Evolutionary conservation across 306 rosid genomes (phyloP).

Genomic region (Lagenaria siceraria): DNA sequence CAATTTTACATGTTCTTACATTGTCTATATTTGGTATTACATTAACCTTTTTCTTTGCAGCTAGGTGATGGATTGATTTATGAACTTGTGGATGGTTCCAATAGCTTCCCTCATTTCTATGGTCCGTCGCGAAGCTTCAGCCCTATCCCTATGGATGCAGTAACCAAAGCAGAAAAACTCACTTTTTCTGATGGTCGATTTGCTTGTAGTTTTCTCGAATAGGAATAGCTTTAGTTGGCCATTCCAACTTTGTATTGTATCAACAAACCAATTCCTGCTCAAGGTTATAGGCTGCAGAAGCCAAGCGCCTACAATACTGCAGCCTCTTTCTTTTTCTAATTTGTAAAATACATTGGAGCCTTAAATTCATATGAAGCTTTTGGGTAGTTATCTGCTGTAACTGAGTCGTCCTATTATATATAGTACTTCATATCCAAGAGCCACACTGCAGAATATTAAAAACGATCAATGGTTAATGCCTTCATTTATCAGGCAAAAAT

Average conservation of each 20-base stretch:
- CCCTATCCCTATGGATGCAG: constrained; percentile 50
- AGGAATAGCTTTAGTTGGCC: constrained; percentile 9
- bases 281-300: not conserved
- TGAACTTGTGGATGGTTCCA: constrained; percentile 55
- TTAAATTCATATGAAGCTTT: not conserved
- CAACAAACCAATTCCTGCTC: not conserved
- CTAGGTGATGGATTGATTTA: constrained; percentile 78
- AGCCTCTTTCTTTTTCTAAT: not conserved
- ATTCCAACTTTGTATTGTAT: not conserved
- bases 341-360: not conserved
- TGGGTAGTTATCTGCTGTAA: not conserved
- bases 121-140: constrained; percentile 68
- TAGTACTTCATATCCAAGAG: not conserved
- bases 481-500: not conserved
- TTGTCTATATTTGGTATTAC: not conserved
- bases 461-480: not conserved
- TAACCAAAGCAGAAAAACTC: constrained; percentile 61
- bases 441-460: not conserved
- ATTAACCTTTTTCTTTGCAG: constrained; percentile 25
- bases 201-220: constrained; percentile 48
- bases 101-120: constrained; percentile 77
- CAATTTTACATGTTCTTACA: not conserved
- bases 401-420: not conserved
- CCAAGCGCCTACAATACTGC: not conserved
- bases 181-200: constrained; percentile 40